These are phyloP conservation scores for Euphorbia corollata DNA, from an alignment of 441 rosid species.

Conservation along the genomic window DNA sequence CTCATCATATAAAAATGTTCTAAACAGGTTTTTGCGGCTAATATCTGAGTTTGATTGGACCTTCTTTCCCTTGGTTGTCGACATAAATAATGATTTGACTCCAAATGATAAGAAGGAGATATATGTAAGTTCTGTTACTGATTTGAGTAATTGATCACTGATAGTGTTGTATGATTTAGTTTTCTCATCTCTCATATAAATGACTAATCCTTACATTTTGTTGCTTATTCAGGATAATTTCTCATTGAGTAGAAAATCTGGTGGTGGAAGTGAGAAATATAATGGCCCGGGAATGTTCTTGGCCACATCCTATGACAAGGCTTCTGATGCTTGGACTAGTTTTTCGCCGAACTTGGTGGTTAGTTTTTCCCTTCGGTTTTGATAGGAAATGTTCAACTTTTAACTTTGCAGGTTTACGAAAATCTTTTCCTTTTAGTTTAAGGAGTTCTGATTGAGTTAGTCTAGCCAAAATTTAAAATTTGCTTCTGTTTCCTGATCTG, in stretches of 20 bases:
- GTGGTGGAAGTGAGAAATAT: slow-evolving; percentile 41
- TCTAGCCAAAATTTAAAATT: neutral
- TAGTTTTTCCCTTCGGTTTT: slow-evolving; percentile 22
- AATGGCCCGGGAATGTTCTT: slow-evolving; percentile 67
- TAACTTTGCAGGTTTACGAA: neutral
- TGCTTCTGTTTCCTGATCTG: neutral
- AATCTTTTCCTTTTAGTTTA: neutral
- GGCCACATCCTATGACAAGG: slow-evolving; percentile 81
- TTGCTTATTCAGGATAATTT: slow-evolving; percentile 57
- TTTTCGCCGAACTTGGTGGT: slow-evolving; percentile 61
- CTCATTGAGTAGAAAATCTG: slow-evolving; percentile 53
- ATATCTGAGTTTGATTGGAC: slow-evolving; percentile 77
- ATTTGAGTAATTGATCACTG: slow-evolving; percentile 10
- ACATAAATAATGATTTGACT: slow-evolving; percentile 70
- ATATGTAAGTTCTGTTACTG: slow-evolving; percentile 39
- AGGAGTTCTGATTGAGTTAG: neutral
- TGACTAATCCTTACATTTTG: slow-evolving; percentile 4
- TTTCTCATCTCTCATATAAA: neutral
- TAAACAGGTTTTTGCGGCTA: slow-evolving; percentile 67
- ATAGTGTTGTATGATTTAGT: slow-evolving; percentile 10
- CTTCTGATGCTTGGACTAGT: slow-evolving; percentile 89
- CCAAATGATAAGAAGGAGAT: slow-evolving; percentile 66
- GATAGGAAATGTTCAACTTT: slow-evolving; percentile 7
- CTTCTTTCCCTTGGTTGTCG: slow-evolving; percentile 71
- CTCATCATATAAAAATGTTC: slow-evolving; percentile 3